Base-by-base conservation (phyloP, 768 basidiomycete genomes). In the Kwoniella europaea region DNA sequence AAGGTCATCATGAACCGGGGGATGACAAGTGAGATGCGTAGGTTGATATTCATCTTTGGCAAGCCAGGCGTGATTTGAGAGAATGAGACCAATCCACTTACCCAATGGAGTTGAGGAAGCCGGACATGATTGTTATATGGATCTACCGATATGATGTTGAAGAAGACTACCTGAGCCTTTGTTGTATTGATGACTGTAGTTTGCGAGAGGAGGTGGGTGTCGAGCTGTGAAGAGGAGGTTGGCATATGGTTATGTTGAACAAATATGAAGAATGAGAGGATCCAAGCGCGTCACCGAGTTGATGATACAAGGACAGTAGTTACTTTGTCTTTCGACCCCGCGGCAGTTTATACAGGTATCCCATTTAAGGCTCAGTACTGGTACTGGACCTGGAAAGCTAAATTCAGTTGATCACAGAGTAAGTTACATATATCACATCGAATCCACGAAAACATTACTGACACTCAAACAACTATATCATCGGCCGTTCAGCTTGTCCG, bases 31-130 rank as follows among this genome's bases (percentile, higher is more conserved):
- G 9, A 35, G 35, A 35, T 35, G 35, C 35, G 35, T 35, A 35
- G 35, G 35, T 35, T 35, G 35, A 35, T 9, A 9, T 35, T 35
- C 35, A 35, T 6, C 35, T 35, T 35, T 35, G 35, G 4, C 35
- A 35, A 4, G 35, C 35, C 35, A 43, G 13, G 35, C 16, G 66
- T 29, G 24, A 60, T n/a, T 42, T 20, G n/a, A 65, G 27, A 63
- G 54, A 29, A 60, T 41, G 35, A 1, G 35, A 35, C 6, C 35
- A 35, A 9, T 4, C n/a, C 3, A 64, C 81, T 65, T 42, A 81
- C 82, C 82, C 82, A 56, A 82, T 82, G 1, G 82, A 82, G 69
- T 80, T 81, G 64, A 82, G 73, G 67, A 82, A 82, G 24, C 80
- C 79, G 16, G 82, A 82, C 82, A 82, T 82, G 46, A 16, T 42